phyloP scores from a whole-genome alignment of 1,284 basidiomycete genomes.

The Leccinum fuscescens region DNA sequence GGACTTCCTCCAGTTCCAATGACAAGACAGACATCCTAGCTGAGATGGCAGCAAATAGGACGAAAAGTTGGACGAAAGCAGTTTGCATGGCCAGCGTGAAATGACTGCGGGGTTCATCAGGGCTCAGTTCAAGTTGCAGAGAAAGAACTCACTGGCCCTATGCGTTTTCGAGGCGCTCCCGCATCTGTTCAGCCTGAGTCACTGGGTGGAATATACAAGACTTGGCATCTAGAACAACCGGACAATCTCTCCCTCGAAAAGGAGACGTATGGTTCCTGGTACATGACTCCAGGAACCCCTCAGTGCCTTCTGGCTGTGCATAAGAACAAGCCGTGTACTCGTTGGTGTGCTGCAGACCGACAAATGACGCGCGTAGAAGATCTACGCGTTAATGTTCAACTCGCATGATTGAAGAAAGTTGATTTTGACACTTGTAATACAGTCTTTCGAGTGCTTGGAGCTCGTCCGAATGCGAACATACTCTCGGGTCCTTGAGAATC shows the following conservation, averaged over 20 bases:
- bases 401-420: slow-evolving; percentile 67
- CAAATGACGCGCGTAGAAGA: slow-evolving; percentile 57
- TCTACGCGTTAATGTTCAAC: slow-evolving; percentile 23
- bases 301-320: slow-evolving; percentile 43
- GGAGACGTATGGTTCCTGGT: slow-evolving; percentile 20
- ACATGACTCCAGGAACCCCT: slow-evolving; percentile 62
- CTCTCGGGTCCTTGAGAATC: slow-evolving; percentile 59
- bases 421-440: slow-evolving; percentile 71
- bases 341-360: slow-evolving; percentile 40
- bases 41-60: too few relatives aligned
- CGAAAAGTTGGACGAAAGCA: too few relatives aligned
- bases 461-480: slow-evolving; percentile 52
- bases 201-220: slow-evolving; percentile 34
- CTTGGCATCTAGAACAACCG: too few relatives aligned
- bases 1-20: slow-evolving; percentile 39
- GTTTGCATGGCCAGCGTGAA: too few relatives aligned
- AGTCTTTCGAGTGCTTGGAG: slow-evolving; percentile 41
- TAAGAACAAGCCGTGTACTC: slow-evolving; percentile 37
- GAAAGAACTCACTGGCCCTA: slow-evolving; percentile 43
- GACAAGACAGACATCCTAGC: slow-evolving; percentile 30
- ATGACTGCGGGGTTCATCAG: not conserved
- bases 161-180: slow-evolving; percentile 43
- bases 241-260: too few relatives aligned
- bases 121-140: not conserved
- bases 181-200: slow-evolving; percentile 42